These are phyloP conservation scores for Podospora pseudopauciseta DNA, from an alignment of 495 filamentous ascomycete species.

Conservation along the genomic window DNA sequence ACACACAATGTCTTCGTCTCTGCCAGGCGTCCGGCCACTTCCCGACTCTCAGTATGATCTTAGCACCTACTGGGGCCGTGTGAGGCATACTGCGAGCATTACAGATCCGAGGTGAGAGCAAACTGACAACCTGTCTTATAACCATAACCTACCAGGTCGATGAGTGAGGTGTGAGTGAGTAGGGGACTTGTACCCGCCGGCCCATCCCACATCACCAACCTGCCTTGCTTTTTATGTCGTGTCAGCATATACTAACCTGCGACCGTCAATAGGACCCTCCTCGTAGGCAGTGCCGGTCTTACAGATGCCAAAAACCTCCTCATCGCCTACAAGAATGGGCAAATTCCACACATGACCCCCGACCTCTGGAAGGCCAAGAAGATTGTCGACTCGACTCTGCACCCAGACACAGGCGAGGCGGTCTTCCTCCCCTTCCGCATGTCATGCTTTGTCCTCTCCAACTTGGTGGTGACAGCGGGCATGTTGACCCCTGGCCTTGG, in stretches of 20 bases:
- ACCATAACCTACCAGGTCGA: not conserved
- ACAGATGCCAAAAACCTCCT: constrained; percentile 78
- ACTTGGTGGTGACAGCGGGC: constrained; percentile 92
- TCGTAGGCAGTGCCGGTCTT: constrained; percentile 70
- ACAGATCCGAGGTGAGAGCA: constrained; percentile 92
- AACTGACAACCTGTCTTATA: not conserved
- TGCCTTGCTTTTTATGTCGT: not conserved
- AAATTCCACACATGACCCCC: constrained; percentile 73
- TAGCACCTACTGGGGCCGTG: constrained; percentile 89
- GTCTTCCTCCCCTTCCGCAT: constrained; percentile 95
- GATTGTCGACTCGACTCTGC: constrained; percentile 90
- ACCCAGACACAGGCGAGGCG: constrained; percentile 89
- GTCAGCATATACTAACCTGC: not conserved
- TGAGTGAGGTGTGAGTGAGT: not conserved
- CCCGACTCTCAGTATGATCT: constrained; percentile 90
- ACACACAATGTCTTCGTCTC: constrained; percentile 74
- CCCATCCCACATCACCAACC: not conserved
- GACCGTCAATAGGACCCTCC: constrained; percentile 59
- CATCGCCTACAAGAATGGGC: constrained; percentile 74
- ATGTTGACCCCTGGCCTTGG: constrained; percentile 88
- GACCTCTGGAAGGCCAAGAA: constrained; percentile 96
- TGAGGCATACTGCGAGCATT: constrained; percentile 83
- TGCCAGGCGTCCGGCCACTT: constrained; percentile 80
- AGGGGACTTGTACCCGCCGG: not conserved
- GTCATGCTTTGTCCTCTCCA: constrained; percentile 92